phyloP scores from a whole-genome alignment of 352 stramenopile genomes.

The Phytophthora tubulina region DNA sequence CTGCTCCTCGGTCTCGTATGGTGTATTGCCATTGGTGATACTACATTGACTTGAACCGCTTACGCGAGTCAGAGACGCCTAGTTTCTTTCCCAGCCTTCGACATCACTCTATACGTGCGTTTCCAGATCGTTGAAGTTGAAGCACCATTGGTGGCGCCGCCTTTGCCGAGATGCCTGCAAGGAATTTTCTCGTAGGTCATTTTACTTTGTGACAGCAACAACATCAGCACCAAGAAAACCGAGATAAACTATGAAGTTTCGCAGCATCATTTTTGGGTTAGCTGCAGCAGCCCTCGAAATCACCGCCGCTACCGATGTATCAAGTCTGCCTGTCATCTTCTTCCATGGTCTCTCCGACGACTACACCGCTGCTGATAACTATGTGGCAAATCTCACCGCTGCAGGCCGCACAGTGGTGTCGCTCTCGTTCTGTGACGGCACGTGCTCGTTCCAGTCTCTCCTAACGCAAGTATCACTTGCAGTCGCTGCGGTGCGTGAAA shows the following conservation, averaged over 20 bases:
- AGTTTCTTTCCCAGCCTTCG: not conserved
- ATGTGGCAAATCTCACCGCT: slow-evolving; percentile 8
- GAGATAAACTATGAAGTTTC: slow-evolving; percentile 1
- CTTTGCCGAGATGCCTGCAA: not conserved
- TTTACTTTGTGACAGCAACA: not conserved
- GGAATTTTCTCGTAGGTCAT: not conserved
- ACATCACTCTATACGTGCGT: not conserved
- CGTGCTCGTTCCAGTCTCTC: slow-evolving; percentile 41
- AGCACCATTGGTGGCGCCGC: not conserved
- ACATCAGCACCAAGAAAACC: not conserved
- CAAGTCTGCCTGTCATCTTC: slow-evolving; percentile 46
- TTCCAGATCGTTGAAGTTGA: not conserved
- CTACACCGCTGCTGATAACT: slow-evolving; percentile 8
- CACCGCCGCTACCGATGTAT: not conserved
- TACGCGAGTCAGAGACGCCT: not conserved
- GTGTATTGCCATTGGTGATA: no score
- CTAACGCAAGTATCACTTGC: slow-evolving; percentile 39
- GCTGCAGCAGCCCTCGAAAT: not conserved
- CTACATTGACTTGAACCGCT: no score
- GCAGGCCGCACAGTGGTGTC: slow-evolving; percentile 16
- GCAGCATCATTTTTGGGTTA: not conserved
- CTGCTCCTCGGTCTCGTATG: no score
- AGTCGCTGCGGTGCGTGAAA: slow-evolving; percentile 41
- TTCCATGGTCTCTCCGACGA: slow-evolving; percentile 44
- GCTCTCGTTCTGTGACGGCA: slow-evolving; percentile 42